Percentiles rank a stretch among this genome's conserved stretches.
Evolutionary conservation across 352 stramenopile species (phyloP).

Genomic region (Globisporangium barbulae): DNA sequence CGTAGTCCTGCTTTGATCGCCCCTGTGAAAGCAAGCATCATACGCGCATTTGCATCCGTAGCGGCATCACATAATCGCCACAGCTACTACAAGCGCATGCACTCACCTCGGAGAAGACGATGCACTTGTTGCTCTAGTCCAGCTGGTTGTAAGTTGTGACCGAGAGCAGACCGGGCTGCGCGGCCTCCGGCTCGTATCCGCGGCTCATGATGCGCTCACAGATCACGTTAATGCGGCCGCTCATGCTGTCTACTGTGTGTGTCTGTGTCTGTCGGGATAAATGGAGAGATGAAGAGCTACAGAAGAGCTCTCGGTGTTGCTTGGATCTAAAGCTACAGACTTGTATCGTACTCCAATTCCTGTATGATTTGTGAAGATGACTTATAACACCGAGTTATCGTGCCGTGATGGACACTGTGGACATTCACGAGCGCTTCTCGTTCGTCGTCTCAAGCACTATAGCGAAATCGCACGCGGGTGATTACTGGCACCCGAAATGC

Average conservation of each 20-base stretch:
- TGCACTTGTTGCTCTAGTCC: conserved; percentile 83
- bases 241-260: conserved; percentile 22
- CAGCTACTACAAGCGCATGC: background rate
- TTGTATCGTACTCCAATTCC: too few relatives aligned
- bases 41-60: background rate
- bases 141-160: conserved; percentile 76
- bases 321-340: background rate
- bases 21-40: conserved; percentile 32
- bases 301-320: background rate
- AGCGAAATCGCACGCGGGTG: too few relatives aligned
- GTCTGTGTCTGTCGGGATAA: background rate
- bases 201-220: conserved; percentile 88
- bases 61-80: background rate
- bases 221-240: conserved; percentile 59
- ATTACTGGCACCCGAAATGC: too few relatives aligned
- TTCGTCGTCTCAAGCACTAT: too few relatives aligned
- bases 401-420: too few relatives aligned
- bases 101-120: conserved; percentile 83
- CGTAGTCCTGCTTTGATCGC: conserved; percentile 76
- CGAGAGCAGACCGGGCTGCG: conserved; percentile 68
- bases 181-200: conserved; percentile 80
- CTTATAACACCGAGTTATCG: too few relatives aligned
- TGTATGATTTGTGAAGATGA: too few relatives aligned
- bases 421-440: too few relatives aligned
- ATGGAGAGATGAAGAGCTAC: background rate